phyloP scores from a whole-genome alignment of 192 early-diverging fungal genomes.

The Mortierella hygrophila region DNA sequence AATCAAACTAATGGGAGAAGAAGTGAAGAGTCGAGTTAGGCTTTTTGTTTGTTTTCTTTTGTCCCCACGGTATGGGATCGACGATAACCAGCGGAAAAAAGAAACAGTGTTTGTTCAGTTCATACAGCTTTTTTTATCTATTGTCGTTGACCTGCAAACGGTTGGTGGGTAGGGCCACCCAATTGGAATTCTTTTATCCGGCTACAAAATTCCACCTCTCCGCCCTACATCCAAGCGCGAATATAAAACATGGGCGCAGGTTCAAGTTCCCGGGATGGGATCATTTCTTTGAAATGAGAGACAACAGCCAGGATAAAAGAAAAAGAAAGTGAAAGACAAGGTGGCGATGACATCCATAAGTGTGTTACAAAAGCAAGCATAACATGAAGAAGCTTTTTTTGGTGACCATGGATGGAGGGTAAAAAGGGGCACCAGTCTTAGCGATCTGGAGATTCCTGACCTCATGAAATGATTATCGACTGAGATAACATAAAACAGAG shows the following conservation, averaged over 20 bases:
- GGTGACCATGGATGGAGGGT: too few species aligned
- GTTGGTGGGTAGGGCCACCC: background rate
- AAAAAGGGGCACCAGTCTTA: background rate
- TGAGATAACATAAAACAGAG: background rate
- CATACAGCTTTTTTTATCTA: background rate
- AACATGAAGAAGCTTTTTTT: background rate
- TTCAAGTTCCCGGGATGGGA: background rate
- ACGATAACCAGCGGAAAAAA: background rate
- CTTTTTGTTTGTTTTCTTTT: background rate
- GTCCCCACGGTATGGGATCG: background rate
- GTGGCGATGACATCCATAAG: background rate
- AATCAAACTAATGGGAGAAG: background rate
- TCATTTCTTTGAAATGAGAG: background rate
- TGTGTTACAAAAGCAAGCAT: background rate
- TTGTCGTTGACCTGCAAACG: background rate
- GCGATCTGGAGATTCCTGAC: background rate
- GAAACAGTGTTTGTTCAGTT: background rate
- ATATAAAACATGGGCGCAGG: background rate
- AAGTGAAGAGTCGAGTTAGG: background rate
- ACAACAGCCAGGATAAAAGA: background rate
- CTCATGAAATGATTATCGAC: background rate
- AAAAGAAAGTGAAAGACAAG: background rate
- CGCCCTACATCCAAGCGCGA: background rate
- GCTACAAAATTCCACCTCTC: background rate
- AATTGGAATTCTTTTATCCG: conserved; percentile 11